A percentile compares a stretch with the other conserved stretches of the same genome.
Conservation (phyloP, 805 yeast species). For the Candida krabiensis region DNA sequence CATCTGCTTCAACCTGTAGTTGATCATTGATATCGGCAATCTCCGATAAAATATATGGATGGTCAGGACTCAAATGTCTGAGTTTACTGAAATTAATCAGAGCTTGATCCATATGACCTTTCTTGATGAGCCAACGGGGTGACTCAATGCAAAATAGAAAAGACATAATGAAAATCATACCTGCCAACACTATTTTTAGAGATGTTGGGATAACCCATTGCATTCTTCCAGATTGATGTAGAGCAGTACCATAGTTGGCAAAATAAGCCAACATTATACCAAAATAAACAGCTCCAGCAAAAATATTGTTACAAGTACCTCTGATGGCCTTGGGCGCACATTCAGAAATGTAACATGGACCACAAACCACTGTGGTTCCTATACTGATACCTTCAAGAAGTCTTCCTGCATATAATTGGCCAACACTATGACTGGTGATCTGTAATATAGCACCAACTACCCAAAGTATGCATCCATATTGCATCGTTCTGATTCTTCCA, state of each 20-base stretch:
- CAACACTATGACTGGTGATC: constrained; percentile 43
- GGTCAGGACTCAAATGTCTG: constrained; percentile 45
- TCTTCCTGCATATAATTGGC: constrained; percentile 57
- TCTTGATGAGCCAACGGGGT: constrained; percentile 53
- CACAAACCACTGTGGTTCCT: constrained; percentile 58
- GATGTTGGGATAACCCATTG: constrained; percentile 58
- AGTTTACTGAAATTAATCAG: constrained; percentile 39
- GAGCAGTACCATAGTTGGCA: constrained; percentile 51
- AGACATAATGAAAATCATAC: constrained; percentile 42
- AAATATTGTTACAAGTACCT: constrained; percentile 52
- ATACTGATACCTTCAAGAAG: constrained; percentile 52
- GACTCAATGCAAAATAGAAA: constrained; percentile 44
- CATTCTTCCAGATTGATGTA: constrained; percentile 36
- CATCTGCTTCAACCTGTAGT: constrained; percentile 32
- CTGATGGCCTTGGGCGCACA: constrained; percentile 52
- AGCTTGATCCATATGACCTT: constrained; percentile 41
- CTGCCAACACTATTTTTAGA: constrained; percentile 48
- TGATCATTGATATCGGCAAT: constrained; percentile 51
- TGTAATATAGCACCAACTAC: constrained; percentile 48
- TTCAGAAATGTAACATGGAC: constrained; percentile 56
- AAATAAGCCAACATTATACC: constrained; percentile 53
- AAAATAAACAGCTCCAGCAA: constrained; percentile 58
- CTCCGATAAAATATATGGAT: constrained; percentile 51
- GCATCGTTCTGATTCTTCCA: constrained; percentile 52
- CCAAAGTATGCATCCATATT: constrained; percentile 44